These are phyloP conservation scores for Asclepias syriaca DNA, from an alignment of 257 asterid species.

Conservation along the genomic window DNA sequence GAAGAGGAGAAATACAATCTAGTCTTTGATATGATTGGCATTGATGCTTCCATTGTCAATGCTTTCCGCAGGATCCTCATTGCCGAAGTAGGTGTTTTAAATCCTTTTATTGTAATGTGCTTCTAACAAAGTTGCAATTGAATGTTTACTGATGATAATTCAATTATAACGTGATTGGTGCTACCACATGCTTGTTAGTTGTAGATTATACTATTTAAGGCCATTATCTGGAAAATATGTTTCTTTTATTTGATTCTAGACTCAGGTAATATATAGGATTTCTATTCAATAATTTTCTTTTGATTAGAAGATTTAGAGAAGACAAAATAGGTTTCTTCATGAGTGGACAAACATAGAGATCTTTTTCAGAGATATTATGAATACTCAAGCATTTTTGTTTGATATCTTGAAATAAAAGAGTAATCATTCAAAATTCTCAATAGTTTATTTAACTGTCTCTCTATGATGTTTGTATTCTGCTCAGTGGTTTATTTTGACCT, in stretches of 20 bases:
- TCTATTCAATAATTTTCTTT: neutral
- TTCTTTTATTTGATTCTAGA: too few species aligned
- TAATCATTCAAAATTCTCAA: neutral
- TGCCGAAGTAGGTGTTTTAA: constrained; percentile 53
- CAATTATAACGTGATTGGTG: too few species aligned
- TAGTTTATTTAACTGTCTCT: neutral
- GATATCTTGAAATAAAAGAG: neutral
- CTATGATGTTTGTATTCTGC: neutral
- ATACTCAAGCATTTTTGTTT: neutral
- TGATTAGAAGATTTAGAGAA: neutral
- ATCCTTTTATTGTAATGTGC: neutral
- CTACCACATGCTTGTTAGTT: too few species aligned
- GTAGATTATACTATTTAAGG: too few species aligned
- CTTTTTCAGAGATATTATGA: neutral
- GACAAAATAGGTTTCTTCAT: neutral
- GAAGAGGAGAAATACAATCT: constrained; percentile 41
- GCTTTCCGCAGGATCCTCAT: constrained; percentile 92
- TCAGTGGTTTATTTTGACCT: neutral
- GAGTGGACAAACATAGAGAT: neutral
- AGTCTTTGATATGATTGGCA: constrained; percentile 87
- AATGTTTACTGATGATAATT: neutral
- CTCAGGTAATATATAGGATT: neutral
- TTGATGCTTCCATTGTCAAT: constrained; percentile 82
- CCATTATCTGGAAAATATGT: too few species aligned
- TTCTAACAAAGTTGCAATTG: neutral